Evolutionary conservation across 139 green algal genomes (phyloP).

Genomic region (Yamagishiella unicocca): DNA sequence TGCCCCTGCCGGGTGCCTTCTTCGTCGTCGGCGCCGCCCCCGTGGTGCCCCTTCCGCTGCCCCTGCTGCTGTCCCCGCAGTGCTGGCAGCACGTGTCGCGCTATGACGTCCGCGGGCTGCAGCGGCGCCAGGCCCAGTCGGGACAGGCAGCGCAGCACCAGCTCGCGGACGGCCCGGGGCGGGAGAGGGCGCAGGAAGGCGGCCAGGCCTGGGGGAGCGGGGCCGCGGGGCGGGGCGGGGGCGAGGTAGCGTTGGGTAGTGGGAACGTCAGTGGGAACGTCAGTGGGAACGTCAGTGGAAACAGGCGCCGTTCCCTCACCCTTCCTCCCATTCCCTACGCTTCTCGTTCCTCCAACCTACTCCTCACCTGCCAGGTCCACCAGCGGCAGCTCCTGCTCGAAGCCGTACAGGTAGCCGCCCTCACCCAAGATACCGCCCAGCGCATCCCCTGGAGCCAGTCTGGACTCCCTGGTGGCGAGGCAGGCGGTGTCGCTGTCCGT

Average conservation of each 20-base stretch:
- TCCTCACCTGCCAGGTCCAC: slow-evolving; percentile 19
- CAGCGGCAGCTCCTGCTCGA: slow-evolving; percentile 31
- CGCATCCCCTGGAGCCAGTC: neutral
- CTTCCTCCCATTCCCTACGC: too few species aligned
- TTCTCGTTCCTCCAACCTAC: too few species aligned
- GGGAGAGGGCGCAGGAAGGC: neutral
- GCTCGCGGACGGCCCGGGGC: neutral
- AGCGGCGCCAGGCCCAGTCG: slow-evolving; percentile 37
- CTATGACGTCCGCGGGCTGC: slow-evolving; percentile 29
- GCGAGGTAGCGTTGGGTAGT: too few species aligned
- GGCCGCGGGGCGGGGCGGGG: too few species aligned
- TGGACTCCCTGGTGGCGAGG: too few species aligned
- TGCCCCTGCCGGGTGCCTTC: neutral
- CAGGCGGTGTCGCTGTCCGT: too few species aligned
- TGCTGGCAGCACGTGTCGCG: slow-evolving; percentile 33
- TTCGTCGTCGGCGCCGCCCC: neutral
- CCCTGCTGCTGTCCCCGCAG: neutral
- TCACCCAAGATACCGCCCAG: slow-evolving; percentile 5
- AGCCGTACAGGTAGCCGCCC: slow-evolving; percentile 38
- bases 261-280: too few species aligned
- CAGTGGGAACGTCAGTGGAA: too few species aligned
- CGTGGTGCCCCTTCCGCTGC: neutral
- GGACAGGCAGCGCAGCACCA: neutral
- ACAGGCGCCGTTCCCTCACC: too few species aligned
- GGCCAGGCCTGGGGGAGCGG: neutral